phyloP scores from a whole-genome alignment of 2,329 filamentous ascomycete genomes.

The Colletotrichum eremochloae region DNA sequence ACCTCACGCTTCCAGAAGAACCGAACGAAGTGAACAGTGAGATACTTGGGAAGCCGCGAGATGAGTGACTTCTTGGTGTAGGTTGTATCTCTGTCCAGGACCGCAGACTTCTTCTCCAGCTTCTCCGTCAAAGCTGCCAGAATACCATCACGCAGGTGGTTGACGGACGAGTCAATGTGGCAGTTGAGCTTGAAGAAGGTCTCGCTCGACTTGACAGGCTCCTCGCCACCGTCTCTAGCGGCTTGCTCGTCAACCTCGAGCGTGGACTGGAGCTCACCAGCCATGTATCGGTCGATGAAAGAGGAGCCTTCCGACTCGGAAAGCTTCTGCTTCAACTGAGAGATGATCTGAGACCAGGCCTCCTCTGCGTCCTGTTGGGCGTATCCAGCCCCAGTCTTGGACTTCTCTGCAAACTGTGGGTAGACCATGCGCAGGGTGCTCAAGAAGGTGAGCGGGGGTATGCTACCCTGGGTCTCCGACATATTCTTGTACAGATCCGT shows the following conservation, averaged over 20 bases:
- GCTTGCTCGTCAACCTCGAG: constrained; percentile 87
- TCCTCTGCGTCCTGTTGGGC: constrained; percentile 99
- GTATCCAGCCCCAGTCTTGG: constrained; percentile 84
- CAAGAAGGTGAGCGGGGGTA: constrained; percentile 86
- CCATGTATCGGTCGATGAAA: constrained; percentile 92
- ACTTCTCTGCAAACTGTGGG: constrained; percentile 93
- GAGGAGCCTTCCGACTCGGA: constrained; percentile 67
- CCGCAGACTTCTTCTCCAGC: constrained; percentile 88
- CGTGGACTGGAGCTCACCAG: constrained; percentile 81
- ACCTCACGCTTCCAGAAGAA: constrained; percentile 98
- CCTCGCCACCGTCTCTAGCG: constrained; percentile 81
- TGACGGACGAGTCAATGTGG: constrained; percentile 89
- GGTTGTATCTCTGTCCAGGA: constrained; percentile 80
- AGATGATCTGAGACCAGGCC: constrained; percentile 95
- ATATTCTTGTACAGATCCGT: constrained; percentile 90
- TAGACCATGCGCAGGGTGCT: constrained; percentile 82
- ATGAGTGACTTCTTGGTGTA: constrained; percentile 96
- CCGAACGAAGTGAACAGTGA: constrained; percentile 96
- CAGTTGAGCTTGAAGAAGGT: constrained; percentile 94
- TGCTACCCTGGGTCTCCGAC: constrained; percentile 89
- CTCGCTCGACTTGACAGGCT: constrained; percentile 76
- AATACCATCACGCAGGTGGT: constrained; percentile 92
- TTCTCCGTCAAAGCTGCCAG: constrained; percentile 85
- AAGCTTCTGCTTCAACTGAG: constrained; percentile 84
- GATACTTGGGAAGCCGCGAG: constrained; percentile 90